Percentiles rank a stretch among this genome's conserved stretches.
These are phyloP conservation scores for Meira miltonrushii DNA, from an alignment of 1,284 basidiomycete species.

Conservation along the genomic window DNA sequence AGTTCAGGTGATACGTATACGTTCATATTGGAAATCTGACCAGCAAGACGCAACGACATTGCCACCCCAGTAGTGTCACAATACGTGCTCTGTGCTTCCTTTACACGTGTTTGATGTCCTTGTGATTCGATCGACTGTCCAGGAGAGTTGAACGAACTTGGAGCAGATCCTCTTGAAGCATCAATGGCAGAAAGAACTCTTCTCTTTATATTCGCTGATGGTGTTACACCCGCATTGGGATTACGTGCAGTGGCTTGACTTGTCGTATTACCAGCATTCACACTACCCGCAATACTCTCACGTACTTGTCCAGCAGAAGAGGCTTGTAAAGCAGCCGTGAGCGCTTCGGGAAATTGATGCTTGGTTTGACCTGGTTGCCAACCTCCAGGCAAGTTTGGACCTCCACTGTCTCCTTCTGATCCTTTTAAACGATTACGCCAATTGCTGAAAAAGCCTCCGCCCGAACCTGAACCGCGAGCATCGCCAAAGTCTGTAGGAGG, in stretches of 20 bases:
- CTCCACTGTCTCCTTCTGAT: not conserved
- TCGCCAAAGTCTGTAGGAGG: not conserved
- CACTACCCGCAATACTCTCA: slow-evolving; percentile 5
- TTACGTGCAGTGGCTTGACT: slow-evolving; percentile 8
- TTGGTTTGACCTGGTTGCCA: not conserved
- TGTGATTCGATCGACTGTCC: slow-evolving; percentile 44
- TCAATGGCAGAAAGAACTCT: slow-evolving; percentile 52
- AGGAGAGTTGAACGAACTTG: slow-evolving; percentile 11
- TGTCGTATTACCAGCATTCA: not conserved
- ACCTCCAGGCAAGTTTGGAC: slow-evolving; percentile 2
- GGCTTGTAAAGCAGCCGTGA: not conserved
- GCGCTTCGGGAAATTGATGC: not conserved
- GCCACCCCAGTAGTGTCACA: slow-evolving; percentile 52
- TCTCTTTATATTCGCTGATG: slow-evolving; percentile 48
- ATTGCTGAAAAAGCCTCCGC: slow-evolving; percentile 21
- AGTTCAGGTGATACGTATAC: slow-evolving; percentile 51
- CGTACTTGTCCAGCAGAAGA: not conserved
- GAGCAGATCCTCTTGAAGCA: slow-evolving; percentile 52
- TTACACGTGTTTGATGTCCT: slow-evolving; percentile 50
- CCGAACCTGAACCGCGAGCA: not conserved
- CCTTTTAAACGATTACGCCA: slow-evolving; percentile 16
- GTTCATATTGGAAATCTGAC: slow-evolving; percentile 50
- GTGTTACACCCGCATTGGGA: slow-evolving; percentile 39
- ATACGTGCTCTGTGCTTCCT: slow-evolving; percentile 52
- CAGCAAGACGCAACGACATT: slow-evolving; percentile 52